Evolutionary conservation across 139 green algal genomes (phyloP).

Genomic region (Micromonas commoda): DNA sequence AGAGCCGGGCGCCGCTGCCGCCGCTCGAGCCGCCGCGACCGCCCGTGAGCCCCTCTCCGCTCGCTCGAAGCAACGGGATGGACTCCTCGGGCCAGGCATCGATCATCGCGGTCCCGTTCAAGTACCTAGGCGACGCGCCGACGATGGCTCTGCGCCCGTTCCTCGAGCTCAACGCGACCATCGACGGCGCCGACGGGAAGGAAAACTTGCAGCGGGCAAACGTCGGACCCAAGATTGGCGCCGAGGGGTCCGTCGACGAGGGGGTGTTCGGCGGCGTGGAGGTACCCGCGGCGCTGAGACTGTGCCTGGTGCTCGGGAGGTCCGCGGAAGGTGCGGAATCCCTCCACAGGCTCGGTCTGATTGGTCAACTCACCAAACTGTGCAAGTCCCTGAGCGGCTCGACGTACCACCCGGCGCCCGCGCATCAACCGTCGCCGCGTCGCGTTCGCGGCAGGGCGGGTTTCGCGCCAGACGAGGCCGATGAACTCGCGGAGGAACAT

Average conservation of each 20-base stretch:
- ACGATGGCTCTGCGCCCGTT: not conserved
- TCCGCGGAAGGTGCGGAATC: not conserved
- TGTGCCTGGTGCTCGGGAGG: not conserved
- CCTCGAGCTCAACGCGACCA: not conserved
- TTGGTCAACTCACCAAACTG: no score
- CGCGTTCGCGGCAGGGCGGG: no score
- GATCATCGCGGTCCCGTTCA: not conserved
- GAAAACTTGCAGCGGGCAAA: not conserved
- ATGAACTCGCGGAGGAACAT: no score
- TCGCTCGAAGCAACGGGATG: no score
- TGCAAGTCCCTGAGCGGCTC: no score
- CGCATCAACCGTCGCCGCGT: no score
- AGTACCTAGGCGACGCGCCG: not conserved
- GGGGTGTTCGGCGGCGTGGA: not conserved
- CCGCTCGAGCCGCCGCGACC: not conserved
- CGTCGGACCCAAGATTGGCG: no score
- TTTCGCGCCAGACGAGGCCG: no score
- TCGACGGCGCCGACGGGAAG: not conserved
- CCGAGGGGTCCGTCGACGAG: no score
- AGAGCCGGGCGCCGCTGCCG: not conserved
- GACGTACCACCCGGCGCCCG: no score
- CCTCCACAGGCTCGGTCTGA: not conserved
- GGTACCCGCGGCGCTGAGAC: not conserved
- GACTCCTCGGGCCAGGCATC: not conserved
- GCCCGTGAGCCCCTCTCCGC: not conserved